Conservation (phyloP, 345 rosid species). For the Brassica cretica region DNA sequence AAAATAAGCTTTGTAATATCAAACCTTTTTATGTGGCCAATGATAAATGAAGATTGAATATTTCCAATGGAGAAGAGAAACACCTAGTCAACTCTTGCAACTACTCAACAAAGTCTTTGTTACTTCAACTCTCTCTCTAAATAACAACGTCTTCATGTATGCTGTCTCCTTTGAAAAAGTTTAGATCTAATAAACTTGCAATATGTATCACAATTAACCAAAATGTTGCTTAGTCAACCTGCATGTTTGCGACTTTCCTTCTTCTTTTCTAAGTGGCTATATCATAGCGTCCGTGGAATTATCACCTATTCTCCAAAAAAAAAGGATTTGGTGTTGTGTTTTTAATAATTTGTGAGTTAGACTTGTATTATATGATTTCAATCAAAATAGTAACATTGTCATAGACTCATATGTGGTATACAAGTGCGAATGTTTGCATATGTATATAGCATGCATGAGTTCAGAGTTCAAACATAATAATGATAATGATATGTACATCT, state of each 20-base stretch:
- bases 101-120: neutral
- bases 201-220: neutral
- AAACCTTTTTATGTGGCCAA: neutral
- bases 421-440: neutral
- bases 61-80: neutral
- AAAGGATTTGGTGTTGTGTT: neutral
- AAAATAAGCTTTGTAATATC: neutral
- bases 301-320: neutral
- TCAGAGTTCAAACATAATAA: constrained; percentile 16
- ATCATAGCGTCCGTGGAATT: neutral
- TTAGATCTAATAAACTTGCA: neutral
- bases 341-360: neutral
- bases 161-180: neutral
- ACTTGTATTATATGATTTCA: neutral
- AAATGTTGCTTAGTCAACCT: neutral
- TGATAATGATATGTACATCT: constrained; percentile 4
- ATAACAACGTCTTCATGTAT: neutral
- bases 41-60: neutral
- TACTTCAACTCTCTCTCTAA: neutral
- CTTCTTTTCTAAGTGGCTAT: neutral
- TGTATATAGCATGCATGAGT: neutral
- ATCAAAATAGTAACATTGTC: neutral
- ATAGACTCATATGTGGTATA: neutral
- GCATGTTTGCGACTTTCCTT: neutral
- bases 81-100: neutral